Conservation (phyloP, 495 filamentous ascomycete genomes). For the Penicillium nucicola region DNA sequence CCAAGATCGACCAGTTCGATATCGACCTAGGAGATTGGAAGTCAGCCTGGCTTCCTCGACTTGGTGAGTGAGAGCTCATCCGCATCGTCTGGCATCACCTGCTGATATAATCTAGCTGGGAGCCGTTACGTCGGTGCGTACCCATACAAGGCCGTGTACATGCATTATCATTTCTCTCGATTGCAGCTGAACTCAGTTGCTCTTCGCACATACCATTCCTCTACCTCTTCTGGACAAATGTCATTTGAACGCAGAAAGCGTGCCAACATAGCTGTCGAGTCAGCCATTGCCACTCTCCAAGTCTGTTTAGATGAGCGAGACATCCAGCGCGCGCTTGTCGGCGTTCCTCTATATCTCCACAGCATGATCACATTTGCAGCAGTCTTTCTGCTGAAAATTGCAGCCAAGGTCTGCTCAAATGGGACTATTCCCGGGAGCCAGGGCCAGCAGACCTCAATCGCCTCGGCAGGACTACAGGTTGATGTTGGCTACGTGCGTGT, state of each 20-base stretch:
- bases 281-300: constrained; percentile 48
- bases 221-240: constrained; percentile 44
- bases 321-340: constrained; percentile 48
- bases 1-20: constrained; percentile 43
- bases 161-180: constrained; percentile 54
- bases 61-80: constrained; percentile 30
- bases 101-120: constrained; percentile 23
- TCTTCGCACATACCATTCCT: constrained; percentile 51
- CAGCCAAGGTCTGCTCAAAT: constrained; percentile 41
- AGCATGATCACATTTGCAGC: constrained; percentile 57
- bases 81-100: neutral
- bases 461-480: constrained; percentile 39
- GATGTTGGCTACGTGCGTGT: constrained; percentile 42
- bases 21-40: constrained; percentile 44
- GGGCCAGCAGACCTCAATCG: constrained; percentile 41
- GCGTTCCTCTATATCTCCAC: constrained; percentile 52
- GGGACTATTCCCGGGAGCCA: constrained; percentile 17
- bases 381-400: constrained; percentile 54
- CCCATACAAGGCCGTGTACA: constrained; percentile 49
- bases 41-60: constrained; percentile 46
- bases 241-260: constrained; percentile 50
- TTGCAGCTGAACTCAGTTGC: constrained; percentile 58
- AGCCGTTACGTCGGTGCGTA: constrained; percentile 52
- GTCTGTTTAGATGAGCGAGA: constrained; percentile 50
- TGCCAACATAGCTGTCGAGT: constrained; percentile 53